Base-by-base conservation (phyloP, 495 filamentous ascomycete genomes). In the Penicillium salamii region DNA sequence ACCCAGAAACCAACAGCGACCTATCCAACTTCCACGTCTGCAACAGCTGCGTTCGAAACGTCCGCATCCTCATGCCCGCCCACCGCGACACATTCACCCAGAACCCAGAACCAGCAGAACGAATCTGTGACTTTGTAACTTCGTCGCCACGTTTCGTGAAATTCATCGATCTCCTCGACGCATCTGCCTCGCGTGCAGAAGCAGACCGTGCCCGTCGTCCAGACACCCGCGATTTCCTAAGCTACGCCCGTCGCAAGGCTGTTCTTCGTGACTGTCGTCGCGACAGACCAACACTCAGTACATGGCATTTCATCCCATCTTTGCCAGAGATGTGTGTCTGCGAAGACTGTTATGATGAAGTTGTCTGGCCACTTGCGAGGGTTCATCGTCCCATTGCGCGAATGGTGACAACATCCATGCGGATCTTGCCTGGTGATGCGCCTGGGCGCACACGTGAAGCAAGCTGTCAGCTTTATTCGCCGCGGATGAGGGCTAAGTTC, bases 401-500 rank as follows among this genome's bases (percentile, higher is more conserved):
- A 1, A 73, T 76, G 49, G 84, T 90, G 57, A 76, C 68, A 13
- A 62, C 64, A 4, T 64, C 68, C 4, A 59, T 71, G 54, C 72
- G 74, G 20, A 58, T 71, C 1, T 63, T 77, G 6, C 74, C 74
- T 1, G 69, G 76, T 24, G 70, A 78, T 43, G 65, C 63, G 17
- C 69, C 73, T 21, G 69, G 77, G 45, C 63, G 61, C 4, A 65
- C 64, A 17, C 68, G 75, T 3, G 68, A 80, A 29, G 81, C 77
- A 0, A 77, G 76, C 15, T 93, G 89, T 56, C 85, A 89, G 65
- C 68, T 91, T 6, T 91, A 88, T 52, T 87, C 84, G n/a, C 66
- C 76, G 8, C 78, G 83, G n/a, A 91, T 91, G 84, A 75, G 87
- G 33, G 67, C 73, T 1, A 72, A 84, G 7, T 90, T 89, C 60